Conservation (phyloP, 1,284 basidiomycete species). For the Sporisorium scitamineum region DNA sequence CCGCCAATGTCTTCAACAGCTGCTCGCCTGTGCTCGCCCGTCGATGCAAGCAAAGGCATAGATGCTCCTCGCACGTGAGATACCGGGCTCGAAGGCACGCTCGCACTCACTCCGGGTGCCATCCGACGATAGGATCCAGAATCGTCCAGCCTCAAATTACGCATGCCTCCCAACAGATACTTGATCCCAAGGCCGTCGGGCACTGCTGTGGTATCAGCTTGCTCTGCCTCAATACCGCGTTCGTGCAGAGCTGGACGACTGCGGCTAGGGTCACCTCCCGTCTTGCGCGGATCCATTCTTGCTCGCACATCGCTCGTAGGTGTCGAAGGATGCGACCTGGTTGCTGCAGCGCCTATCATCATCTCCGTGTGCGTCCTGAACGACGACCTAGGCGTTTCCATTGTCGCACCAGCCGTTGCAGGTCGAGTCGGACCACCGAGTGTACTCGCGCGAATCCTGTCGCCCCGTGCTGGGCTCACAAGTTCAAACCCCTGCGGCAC, state of each 20-base stretch:
- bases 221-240: not conserved
- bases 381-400: constrained; percentile 3
- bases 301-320: constrained; percentile 3
- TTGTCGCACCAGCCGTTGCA: constrained; percentile 22
- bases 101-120: not conserved
- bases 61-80: constrained; percentile 27
- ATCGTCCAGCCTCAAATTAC: constrained; percentile 11
- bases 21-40: not conserved
- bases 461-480: constrained; percentile 17
- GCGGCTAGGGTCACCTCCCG: not conserved
- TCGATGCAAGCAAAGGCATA: constrained; percentile 13
- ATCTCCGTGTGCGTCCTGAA: not conserved
- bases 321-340: constrained; percentile 20
- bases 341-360: not conserved
- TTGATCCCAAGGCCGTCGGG: constrained; percentile 13
- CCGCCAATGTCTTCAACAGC: constrained; percentile 16
- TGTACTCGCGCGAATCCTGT: constrained; percentile 9
- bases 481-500: constrained; percentile 37
- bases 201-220: not conserved
- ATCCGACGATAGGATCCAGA: not conserved
- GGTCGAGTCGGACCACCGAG: constrained; percentile 16
- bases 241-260: not conserved
- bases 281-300: not conserved
- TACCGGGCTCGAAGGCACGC: constrained; percentile 21
- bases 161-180: constrained; percentile 25